A percentile compares a stretch with the other conserved stretches of the same genome.
phyloP scores from a whole-genome alignment of 208 protist genomes.

The Wallacemonas rigidus region DNA sequence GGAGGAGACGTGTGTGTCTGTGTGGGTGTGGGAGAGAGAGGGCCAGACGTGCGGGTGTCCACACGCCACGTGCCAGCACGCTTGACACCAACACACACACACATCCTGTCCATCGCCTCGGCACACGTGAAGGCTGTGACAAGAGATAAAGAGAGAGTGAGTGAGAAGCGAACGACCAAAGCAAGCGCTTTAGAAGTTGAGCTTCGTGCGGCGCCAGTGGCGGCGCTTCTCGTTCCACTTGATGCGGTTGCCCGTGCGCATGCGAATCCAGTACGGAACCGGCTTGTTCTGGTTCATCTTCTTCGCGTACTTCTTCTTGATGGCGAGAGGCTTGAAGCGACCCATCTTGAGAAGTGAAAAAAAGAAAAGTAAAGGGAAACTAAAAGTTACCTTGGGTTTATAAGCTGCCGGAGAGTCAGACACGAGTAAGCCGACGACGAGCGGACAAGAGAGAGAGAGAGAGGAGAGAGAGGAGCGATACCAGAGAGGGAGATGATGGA shows the following conservation, averaged over 20 bases:
- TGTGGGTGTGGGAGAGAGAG: no score
- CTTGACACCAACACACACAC: no score
- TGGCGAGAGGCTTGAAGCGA: conserved; percentile 90
- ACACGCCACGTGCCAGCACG: no score
- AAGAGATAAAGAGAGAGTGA: conserved; percentile 26
- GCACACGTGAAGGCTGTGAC: neutral
- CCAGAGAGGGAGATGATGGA: no score
- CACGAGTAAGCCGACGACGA: no score
- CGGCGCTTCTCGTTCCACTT: conserved; percentile 96
- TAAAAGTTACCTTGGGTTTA: neutral
- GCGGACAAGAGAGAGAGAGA: no score
- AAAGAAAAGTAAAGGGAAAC: conserved; percentile 13
- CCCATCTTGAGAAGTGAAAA: conserved; percentile 55
- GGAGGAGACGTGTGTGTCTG: no score
- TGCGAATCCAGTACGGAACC: conserved; percentile 93
- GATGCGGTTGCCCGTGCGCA: conserved; percentile 91
- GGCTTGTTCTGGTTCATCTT: conserved; percentile 94
- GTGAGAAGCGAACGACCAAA: neutral
- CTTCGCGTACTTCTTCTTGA: conserved; percentile 96
- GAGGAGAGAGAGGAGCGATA: no score
- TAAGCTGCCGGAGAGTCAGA: neutral
- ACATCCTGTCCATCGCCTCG: neutral
- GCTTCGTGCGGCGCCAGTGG: conserved; percentile 96
- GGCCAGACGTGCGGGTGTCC: no score
- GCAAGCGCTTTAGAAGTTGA: conserved; percentile 79